Percentiles rank a stretch among this genome's conserved stretches.
These are phyloP conservation scores for Hortiboletus rubellus DNA, from an alignment of 1,284 basidiomycete species.

Conservation along the genomic window DNA sequence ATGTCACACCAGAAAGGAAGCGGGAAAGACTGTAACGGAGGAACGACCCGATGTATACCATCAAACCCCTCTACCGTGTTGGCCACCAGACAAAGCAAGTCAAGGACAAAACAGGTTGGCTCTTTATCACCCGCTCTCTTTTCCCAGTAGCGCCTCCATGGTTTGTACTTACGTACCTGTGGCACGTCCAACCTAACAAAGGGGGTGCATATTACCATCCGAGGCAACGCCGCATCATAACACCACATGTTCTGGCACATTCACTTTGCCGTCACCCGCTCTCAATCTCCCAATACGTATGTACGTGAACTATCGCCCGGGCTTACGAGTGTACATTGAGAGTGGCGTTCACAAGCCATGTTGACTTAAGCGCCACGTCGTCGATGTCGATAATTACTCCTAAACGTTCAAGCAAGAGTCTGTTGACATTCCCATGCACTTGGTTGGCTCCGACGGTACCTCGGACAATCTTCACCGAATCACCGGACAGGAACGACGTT, in stretches of 20 bases:
- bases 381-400: background rate
- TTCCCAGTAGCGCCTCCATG: background rate
- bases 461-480: constrained; percentile 8
- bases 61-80: background rate
- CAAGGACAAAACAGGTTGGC: background rate
- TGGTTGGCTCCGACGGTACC: constrained; percentile 1
- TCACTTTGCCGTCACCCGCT: background rate
- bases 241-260: background rate
- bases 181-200: background rate
- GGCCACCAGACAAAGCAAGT: background rate
- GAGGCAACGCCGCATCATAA: background rate
- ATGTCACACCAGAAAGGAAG: background rate
- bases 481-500: background rate
- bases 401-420: background rate
- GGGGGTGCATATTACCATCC: background rate
- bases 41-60: background rate
- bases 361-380: background rate
- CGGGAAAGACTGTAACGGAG: background rate
- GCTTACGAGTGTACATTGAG: background rate
- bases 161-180: constrained; percentile 6
- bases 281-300: background rate
- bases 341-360: background rate
- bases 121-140: background rate
- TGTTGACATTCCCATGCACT: background rate
- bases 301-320: background rate